Conservation (phyloP, 108 stramenopile genomes). For the Discostella stelligeroides region DNA sequence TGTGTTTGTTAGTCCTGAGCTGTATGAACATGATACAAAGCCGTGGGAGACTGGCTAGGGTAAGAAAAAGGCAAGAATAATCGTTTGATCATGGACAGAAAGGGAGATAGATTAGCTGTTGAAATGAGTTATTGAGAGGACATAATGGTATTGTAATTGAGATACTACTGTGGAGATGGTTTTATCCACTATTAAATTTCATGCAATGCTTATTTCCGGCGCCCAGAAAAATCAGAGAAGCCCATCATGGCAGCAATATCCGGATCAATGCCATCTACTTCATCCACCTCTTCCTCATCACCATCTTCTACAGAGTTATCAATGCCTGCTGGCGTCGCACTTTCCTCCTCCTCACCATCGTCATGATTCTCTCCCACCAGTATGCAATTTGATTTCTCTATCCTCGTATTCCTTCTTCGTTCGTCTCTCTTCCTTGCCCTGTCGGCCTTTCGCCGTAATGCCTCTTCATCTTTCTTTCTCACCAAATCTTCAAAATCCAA, state of each 20-base stretch:
- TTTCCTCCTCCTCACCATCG: conserved; percentile 65
- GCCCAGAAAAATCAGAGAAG: conserved; percentile 86
- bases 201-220: conserved; percentile 37
- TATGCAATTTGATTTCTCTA: background rate
- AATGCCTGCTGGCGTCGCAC: too few species aligned
- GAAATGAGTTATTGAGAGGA: too few species aligned
- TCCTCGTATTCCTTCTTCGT: conserved; percentile 47
- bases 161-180: too few species aligned
- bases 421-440: conserved; percentile 70
- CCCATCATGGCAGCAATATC: conserved; percentile 95
- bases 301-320: too few species aligned
- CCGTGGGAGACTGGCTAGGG: too few species aligned
- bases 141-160: too few species aligned
- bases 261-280: conserved; percentile 70
- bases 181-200: too few species aligned
- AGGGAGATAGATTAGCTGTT: too few species aligned
- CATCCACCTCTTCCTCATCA: too few species aligned
- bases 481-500: conserved; percentile 67
- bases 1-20: conserved; percentile 25
- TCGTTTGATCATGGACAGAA: too few species aligned
- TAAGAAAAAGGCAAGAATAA: too few species aligned
- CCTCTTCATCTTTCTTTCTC: conserved; percentile 75
- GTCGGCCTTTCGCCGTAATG: conserved; percentile 61
- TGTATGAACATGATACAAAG: conserved; percentile 18
- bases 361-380: conserved; percentile 8